Conservation (phyloP, 768 basidiomycete genomes). For the Tylopilus felleus region DNA sequence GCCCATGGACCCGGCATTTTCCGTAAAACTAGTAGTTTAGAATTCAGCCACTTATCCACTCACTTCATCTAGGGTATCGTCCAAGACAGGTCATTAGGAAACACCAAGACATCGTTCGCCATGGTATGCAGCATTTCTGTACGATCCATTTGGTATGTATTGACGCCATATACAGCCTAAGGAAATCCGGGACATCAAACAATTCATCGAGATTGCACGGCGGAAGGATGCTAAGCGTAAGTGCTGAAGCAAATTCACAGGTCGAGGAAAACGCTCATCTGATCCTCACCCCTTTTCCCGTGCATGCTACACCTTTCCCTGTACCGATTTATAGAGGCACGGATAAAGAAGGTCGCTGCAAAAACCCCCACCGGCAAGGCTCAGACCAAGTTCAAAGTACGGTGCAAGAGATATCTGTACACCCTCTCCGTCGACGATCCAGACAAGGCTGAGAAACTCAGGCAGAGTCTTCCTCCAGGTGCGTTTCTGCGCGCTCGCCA, state of each 20-base stretch:
- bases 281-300: neutral
- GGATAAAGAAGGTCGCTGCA: conserved; percentile 92
- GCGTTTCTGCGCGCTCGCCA: conserved; percentile 28
- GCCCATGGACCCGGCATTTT: conserved; percentile 11
- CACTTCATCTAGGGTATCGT: neutral
- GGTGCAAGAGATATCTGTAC: conserved; percentile 96
- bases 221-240: conserved; percentile 95
- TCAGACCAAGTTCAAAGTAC: conserved; percentile 97
- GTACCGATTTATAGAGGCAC: conserved; percentile 64
- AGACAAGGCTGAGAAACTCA: conserved; percentile 98
- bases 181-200: conserved; percentile 97
- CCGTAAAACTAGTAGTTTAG: conserved; percentile 31
- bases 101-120: conserved; percentile 16
- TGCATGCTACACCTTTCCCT: neutral
- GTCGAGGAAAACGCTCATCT: neutral
- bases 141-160: neutral
- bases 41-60: conserved; percentile 30
- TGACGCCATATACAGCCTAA: conserved; percentile 63
- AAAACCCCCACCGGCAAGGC: conserved; percentile 66
- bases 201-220: conserved; percentile 95
- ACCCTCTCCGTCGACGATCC: conserved; percentile 94
- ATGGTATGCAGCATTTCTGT: conserved; percentile 25
- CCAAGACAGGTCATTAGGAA: neutral
- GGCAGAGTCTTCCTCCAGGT: conserved; percentile 95
- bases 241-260: conserved; percentile 34